Conservation (phyloP, 139 green algal species). For the Volvox reticuliferus region DNA sequence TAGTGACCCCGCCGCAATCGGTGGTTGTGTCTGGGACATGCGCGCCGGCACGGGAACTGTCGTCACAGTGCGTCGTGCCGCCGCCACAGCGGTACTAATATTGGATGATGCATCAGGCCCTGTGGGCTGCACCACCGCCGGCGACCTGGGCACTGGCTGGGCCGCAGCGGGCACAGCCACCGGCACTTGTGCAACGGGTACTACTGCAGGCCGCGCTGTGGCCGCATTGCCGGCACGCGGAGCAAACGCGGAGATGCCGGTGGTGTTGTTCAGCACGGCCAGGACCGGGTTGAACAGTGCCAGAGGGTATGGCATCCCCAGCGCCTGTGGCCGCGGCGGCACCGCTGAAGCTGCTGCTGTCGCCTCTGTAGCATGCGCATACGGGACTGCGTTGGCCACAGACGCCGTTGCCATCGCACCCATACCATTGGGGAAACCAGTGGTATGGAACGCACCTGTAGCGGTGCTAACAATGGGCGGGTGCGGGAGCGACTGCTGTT, state of each 20-base stretch:
- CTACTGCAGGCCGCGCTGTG: not conserved
- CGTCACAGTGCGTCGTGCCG: not conserved
- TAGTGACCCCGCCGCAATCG: not conserved
- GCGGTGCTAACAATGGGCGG: not conserved
- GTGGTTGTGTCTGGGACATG: too few species aligned
- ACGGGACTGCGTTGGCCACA: too few species aligned
- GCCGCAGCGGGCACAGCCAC: not conserved
- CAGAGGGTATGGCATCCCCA: not conserved
- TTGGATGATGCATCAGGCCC: not conserved
- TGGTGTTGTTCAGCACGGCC: slow-evolving; percentile 22
- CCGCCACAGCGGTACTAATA: not conserved
- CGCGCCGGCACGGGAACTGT: not conserved
- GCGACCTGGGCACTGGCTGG: not conserved
- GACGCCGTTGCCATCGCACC: not conserved
- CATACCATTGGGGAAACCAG: too few species aligned
- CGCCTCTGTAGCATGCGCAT: too few species aligned
- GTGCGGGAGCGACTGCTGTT: not conserved
- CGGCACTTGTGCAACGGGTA: not conserved
- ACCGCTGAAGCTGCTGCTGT: too few species aligned
- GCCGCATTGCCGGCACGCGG: not conserved
- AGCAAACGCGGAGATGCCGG: slow-evolving; percentile 7
- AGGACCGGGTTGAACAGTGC: slow-evolving; percentile 17
- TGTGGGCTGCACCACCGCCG: not conserved
- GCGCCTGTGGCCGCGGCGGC: not conserved
- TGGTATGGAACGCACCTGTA: too few species aligned